Conservation (phyloP, 441 rosid genomes). For the Aquilaria agallochum region DNA sequence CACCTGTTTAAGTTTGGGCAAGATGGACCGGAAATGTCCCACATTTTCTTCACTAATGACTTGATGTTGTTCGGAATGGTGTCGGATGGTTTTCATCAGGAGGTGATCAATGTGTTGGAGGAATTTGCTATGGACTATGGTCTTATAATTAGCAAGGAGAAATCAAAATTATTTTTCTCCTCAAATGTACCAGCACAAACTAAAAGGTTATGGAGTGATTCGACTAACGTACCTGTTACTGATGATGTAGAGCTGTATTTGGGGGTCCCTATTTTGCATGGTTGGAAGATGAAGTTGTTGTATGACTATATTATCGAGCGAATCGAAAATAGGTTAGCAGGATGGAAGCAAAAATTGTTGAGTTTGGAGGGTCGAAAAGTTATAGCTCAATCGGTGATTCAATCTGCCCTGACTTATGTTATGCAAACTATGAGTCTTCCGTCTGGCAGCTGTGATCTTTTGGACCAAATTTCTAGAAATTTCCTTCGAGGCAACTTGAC, state of each 20-base stretch:
- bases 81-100: not conserved
- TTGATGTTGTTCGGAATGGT: not conserved
- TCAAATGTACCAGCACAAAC: not conserved
- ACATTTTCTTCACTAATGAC: not conserved
- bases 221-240: not conserved
- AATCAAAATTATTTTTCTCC: too few relatives aligned
- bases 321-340: not conserved
- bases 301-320: not conserved
- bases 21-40: not conserved
- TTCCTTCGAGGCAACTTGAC: not conserved
- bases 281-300: not conserved
- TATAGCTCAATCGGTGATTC: not conserved
- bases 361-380: not conserved
- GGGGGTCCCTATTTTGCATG: not conserved
- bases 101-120: too few relatives aligned
- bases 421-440: too few relatives aligned
- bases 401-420: too few relatives aligned
- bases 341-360: not conserved
- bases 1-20: not conserved
- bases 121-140: too few relatives aligned
- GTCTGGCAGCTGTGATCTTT: too few relatives aligned
- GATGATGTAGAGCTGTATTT: not conserved
- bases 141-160: too few relatives aligned
- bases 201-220: not conserved
- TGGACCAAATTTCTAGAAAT: too few relatives aligned